phyloP scores from a whole-genome alignment of 768 basidiomycete genomes.

The Suillus americanus region DNA sequence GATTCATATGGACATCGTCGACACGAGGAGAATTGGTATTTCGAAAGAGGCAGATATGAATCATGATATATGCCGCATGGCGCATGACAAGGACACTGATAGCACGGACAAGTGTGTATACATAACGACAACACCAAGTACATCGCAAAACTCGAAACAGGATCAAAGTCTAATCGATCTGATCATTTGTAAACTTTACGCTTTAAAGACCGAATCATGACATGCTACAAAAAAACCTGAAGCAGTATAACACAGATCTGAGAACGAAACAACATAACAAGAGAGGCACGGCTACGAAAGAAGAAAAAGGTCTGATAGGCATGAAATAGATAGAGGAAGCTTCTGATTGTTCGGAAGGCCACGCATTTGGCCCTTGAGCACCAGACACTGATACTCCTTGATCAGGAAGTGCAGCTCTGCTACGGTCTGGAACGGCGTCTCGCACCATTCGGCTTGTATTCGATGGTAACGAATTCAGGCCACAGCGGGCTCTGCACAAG shows the following conservation, averaged over 20 bases:
- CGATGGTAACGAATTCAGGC: slow-evolving; percentile 1
- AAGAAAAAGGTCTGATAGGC: neutral
- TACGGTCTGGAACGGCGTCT: neutral
- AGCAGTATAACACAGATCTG: neutral
- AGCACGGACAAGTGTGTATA: neutral
- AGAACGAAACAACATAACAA: neutral
- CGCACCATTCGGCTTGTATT: neutral
- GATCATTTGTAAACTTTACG: neutral
- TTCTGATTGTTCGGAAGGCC: slow-evolving; percentile 1
- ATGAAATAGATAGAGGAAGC: slow-evolving; percentile 4
- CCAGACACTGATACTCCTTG: neutral
- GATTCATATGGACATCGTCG: neutral
- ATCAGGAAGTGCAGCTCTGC: neutral
- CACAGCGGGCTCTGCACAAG: neutral
- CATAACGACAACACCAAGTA: neutral
- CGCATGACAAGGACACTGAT: neutral
- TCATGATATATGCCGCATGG: neutral
- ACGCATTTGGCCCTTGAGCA: neutral
- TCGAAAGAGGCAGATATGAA: neutral
- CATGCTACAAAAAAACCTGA: neutral
- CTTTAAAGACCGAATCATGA: neutral
- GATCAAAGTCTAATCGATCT: neutral
- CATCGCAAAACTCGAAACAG: neutral
- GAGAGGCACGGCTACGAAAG: neutral
- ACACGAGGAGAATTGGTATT: neutral